Percentiles rank a stretch among this genome's conserved stretches.
phyloP scores from a whole-genome alignment of 129 eudicot genomes.

The sunflower (Helianthus annuus) region HanXRQr2.0-SUNRISE NC_035446.2:123491971-123492470 shows the following conservation, averaged over 20 bases:
- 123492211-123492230: slow-evolving; percentile 77
- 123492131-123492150: slow-evolving; percentile 89
- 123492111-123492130: slow-evolving; percentile 66
- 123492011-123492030: slow-evolving; percentile 35
- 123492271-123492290: slow-evolving; percentile 76
- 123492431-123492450: neutral
- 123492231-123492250: slow-evolving; percentile 86
- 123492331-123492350: slow-evolving; percentile 66
- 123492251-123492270: slow-evolving; percentile 79
- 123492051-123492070: slow-evolving; percentile 65
- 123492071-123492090: slow-evolving; percentile 63
- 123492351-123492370: slow-evolving; percentile 67
- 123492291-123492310: slow-evolving; percentile 67
- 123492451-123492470: slow-evolving; percentile 3
- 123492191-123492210: slow-evolving; percentile 59
- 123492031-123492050: slow-evolving; percentile 59
- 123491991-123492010: slow-evolving; percentile 10
- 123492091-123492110: slow-evolving; percentile 82
- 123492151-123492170: slow-evolving; percentile 85
- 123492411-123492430: slow-evolving; percentile 54
- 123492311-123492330: slow-evolving; percentile 73
- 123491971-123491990: slow-evolving; percentile 11
- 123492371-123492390: slow-evolving; percentile 95
- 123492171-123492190: slow-evolving; percentile 78
- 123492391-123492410: slow-evolving; percentile 88